Conservation (phyloP, 345 rosid genomes). For the Linum usitatissimum region DNA sequence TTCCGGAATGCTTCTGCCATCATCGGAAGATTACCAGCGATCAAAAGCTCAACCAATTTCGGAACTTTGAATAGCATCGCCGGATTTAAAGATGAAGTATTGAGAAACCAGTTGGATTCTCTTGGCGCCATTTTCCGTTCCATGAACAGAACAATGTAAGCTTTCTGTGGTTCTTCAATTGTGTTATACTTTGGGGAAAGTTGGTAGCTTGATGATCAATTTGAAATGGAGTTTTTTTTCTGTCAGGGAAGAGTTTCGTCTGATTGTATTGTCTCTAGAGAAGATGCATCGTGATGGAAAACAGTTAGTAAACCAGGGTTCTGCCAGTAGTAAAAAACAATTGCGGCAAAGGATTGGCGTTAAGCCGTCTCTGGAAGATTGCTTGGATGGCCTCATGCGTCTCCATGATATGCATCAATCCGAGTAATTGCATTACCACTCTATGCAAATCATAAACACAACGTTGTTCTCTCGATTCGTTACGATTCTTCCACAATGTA, state of each 20-base stretch:
- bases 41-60: constrained; percentile 41
- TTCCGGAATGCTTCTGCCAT: constrained; percentile 59
- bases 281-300: constrained; percentile 40
- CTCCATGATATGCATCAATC: constrained; percentile 59
- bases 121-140: constrained; percentile 44
- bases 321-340: constrained; percentile 29
- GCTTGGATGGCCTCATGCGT: constrained; percentile 58
- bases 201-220: not conserved
- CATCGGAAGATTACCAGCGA: constrained; percentile 57
- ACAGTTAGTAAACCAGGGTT: constrained; percentile 42
- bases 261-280: constrained; percentile 44
- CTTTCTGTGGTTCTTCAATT: not conserved
- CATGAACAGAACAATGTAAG: constrained; percentile 48
- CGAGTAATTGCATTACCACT: constrained; percentile 34
- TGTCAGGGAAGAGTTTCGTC: constrained; percentile 49
- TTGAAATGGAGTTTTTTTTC: not conserved
- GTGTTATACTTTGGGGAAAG: not conserved
- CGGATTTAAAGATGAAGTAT: constrained; percentile 45
- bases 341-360: constrained; percentile 49
- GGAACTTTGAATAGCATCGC: constrained; percentile 39
- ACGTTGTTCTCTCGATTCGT: too few relatives aligned
- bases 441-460: not conserved
- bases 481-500: not conserved
- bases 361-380: constrained; percentile 59
- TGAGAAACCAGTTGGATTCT: constrained; percentile 64